Evolutionary conservation across 495 filamentous ascomycete species (phyloP).

Genomic region (Penicillium ucsense): DNA sequence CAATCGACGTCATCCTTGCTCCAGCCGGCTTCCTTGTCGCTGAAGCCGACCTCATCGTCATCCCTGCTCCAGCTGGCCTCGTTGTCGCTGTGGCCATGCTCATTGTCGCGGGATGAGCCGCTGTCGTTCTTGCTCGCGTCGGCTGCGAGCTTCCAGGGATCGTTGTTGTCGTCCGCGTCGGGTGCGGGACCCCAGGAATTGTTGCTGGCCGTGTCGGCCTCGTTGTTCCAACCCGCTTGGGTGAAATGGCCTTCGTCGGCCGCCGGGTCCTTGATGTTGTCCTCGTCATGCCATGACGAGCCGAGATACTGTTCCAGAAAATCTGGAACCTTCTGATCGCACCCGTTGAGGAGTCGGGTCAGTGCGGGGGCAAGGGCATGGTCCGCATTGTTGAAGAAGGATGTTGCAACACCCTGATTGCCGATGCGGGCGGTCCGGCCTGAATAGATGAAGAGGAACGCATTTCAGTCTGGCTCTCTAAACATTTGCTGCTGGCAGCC

Average conservation of each 20-base stretch:
- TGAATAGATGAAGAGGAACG: constrained; percentile 15
- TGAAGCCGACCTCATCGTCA: not conserved
- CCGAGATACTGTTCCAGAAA: constrained; percentile 56
- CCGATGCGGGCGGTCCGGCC: constrained; percentile 93
- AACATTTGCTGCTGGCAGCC: too few relatives aligned
- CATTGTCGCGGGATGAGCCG: too few relatives aligned
- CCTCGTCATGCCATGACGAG: constrained; percentile 38
- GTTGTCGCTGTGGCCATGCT: constrained; percentile 10
- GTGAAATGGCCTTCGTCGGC: too few relatives aligned
- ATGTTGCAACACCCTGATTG: constrained; percentile 73
- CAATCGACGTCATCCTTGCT: not conserved
- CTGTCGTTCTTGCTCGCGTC: too few relatives aligned
- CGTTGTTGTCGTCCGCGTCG: too few relatives aligned
- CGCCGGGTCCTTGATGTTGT: constrained; percentile 43
- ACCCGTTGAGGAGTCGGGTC: constrained; percentile 72
- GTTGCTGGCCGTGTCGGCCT: constrained; percentile 11
- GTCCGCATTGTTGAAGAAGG: constrained; percentile 74
- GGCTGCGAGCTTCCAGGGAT: too few relatives aligned
- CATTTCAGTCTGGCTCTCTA: too few relatives aligned
- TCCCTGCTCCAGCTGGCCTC: constrained; percentile 4
- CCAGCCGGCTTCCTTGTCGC: constrained; percentile 11
- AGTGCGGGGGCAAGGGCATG: constrained; percentile 57
- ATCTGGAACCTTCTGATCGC: constrained; percentile 65
- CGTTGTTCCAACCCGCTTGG: constrained; percentile 16
- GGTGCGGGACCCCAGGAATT: too few relatives aligned